Base-by-base conservation (phyloP, 2,329 filamentous ascomycete genomes). In the Aspergillus sp. region DNA sequence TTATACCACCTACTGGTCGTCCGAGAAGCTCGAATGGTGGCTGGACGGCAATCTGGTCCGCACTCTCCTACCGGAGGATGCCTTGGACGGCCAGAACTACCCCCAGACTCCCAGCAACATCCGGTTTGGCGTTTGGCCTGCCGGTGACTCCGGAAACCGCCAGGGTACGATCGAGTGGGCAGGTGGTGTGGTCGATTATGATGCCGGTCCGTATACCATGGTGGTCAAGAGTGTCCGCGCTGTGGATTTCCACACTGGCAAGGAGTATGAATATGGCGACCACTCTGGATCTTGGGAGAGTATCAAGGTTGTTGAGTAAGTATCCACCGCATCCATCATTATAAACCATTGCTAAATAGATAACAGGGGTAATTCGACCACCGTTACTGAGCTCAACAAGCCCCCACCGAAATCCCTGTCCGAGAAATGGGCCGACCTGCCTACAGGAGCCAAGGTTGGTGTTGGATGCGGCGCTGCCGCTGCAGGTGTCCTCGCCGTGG, bases 21-120 rank as follows among this genome's bases (percentile, higher is more conserved):
- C 75, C 48, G 75, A 83, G 30, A 73, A 74, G 53, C 72, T 87
- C 39, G 73, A 77, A 53, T 89, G 85, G 85, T 76, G 71, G 57
- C 74, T 88, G 48, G 81, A 89, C 55, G 81, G 73, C 58, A 62
- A 64, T 4, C 60, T 75, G 40, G 71, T 87, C 43, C 83, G 86
- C 53, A 80, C 77, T 27, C 70, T 89, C 40, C 74, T 69, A 45
- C 78, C 77, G 50, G 69, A 68, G 9, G 77, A 86, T 26, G 78
- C 81, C 38, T 61, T 76, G 56, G 70, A 70, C 34, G 79, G 76
- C 42, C 64, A 68, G 44, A 75, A 77, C 51, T 88, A 80, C 69
- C 85, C 85, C 31, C 85, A 89, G 70, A 86, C 84, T 4, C 85
- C 85, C 37, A 83, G 84, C 76, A 81, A 83, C 64, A 65, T 88